A percentile compares a stretch with the other conserved stretches of the same genome.
Evolutionary conservation across 78 protist genomes (phyloP).

Genomic region (Dictyostelium brefeldianum): DNA sequence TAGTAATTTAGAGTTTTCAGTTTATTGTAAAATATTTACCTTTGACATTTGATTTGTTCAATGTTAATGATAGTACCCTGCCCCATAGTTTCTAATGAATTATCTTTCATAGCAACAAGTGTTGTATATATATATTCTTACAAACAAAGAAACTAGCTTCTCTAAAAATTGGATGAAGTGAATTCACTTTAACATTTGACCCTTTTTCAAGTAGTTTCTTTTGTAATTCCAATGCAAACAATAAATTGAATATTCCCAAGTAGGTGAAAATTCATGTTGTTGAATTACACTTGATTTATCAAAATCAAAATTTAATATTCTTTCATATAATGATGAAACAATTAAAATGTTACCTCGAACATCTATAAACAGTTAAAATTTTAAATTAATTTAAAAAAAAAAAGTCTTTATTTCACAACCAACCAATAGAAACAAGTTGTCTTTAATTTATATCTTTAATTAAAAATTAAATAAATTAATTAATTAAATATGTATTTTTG

Average conservation of each 20-base stretch:
- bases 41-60: background rate
- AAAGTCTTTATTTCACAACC: too few species aligned
- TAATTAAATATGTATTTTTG: too few species aligned
- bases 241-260: conserved; percentile 20
- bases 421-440: too few species aligned
- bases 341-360: conserved; percentile 25
- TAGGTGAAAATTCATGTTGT: background rate
- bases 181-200: background rate
- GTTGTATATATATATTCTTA: background rate
- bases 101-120: background rate
- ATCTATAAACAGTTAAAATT: too few species aligned
- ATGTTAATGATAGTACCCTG: background rate
- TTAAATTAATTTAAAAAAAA: too few species aligned
- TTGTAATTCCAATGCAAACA: conserved; percentile 40
- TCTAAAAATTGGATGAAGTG: too few species aligned
- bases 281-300: conserved; percentile 6
- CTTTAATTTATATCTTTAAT: too few species aligned
- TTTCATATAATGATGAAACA: background rate
- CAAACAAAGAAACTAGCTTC: too few species aligned
- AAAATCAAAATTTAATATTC: background rate
- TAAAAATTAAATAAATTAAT: too few species aligned
- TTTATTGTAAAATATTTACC: conserved; percentile 17
- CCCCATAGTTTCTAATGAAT: background rate
- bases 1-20: too few species aligned
- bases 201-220: conserved; percentile 1